These are phyloP conservation scores for Salvia miltiorrhiza DNA, from an alignment of 257 asterid species.

Conservation along the genomic window DNA sequence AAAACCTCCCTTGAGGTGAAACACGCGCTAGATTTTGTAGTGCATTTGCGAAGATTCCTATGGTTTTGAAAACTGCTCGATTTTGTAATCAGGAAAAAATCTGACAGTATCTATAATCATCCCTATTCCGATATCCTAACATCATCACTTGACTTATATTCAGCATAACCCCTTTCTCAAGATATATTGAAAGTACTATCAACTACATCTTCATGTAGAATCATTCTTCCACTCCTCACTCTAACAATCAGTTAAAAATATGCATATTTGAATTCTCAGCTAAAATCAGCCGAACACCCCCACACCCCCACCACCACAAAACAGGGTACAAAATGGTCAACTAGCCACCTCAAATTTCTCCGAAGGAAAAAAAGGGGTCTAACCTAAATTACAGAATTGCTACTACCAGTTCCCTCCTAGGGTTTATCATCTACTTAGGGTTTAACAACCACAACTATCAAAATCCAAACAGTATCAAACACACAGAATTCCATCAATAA, in stretches of 20 bases:
- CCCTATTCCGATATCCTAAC: neutral
- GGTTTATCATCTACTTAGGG: constrained; percentile 25
- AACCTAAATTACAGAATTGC: neutral
- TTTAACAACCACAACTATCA: neutral
- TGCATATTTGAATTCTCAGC: neutral
- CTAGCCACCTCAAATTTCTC: neutral
- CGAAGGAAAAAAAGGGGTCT: neutral
- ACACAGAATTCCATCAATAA: neutral
- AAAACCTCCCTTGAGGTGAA: neutral
- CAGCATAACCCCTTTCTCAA: neutral
- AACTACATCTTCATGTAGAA: neutral
- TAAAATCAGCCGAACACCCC: neutral
- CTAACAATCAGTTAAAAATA: neutral
- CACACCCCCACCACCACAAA: neutral
- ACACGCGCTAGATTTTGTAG: neutral
- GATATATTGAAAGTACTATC: neutral
- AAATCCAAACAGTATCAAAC: neutral
- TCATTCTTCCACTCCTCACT: neutral
- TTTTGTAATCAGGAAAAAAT: neutral
- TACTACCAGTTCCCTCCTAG: constrained; percentile 6
- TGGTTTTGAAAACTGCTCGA: neutral
- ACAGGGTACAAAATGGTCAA: neutral
- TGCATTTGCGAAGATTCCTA: neutral
- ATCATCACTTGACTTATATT: neutral
- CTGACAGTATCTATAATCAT: neutral